A percentile compares a stretch with the other conserved stretches of the same genome.
phyloP scores from a whole-genome alignment of 768 basidiomycete species.

The Russula dissimulans region DNA sequence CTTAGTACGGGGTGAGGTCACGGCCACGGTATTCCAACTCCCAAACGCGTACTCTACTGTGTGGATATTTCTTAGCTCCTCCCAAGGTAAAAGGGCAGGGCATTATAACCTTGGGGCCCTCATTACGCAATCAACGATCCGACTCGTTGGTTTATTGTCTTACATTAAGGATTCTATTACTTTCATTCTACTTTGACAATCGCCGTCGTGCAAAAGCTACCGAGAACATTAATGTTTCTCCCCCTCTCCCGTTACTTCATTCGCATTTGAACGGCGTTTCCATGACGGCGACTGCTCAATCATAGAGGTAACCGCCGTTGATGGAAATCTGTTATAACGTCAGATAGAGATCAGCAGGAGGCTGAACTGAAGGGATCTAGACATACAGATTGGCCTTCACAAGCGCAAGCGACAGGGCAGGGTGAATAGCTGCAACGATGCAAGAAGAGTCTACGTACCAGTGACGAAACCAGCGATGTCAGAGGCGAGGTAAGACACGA shows the following conservation, averaged over 20 bases:
- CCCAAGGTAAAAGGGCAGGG: no score
- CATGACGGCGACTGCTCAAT: neutral
- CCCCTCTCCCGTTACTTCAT: neutral
- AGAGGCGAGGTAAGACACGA: slow-evolving; percentile 19
- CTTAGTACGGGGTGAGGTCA: no score
- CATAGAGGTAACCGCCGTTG: slow-evolving; percentile 1
- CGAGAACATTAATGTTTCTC: neutral
- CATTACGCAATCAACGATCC: no score
- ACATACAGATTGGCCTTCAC: slow-evolving; percentile 12
- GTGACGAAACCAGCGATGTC: slow-evolving; percentile 17
- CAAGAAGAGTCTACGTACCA: neutral
- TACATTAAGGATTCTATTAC: no score
- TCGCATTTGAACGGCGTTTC: neutral
- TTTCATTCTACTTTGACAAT: neutral
- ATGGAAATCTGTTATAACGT: neutral
- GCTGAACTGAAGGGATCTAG: neutral
- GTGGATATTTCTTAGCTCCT: no score
- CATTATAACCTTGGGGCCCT: no score
- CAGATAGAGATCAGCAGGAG: neutral
- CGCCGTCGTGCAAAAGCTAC: neutral
- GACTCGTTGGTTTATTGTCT: no score
- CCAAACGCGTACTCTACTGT: no score
- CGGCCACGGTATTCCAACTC: no score
- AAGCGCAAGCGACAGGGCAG: no score
- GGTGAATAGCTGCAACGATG: neutral